These are phyloP conservation scores for Sporisorium scitamineum DNA, from an alignment of 1,284 basidiomycete species.

Conservation along the genomic window DNA sequence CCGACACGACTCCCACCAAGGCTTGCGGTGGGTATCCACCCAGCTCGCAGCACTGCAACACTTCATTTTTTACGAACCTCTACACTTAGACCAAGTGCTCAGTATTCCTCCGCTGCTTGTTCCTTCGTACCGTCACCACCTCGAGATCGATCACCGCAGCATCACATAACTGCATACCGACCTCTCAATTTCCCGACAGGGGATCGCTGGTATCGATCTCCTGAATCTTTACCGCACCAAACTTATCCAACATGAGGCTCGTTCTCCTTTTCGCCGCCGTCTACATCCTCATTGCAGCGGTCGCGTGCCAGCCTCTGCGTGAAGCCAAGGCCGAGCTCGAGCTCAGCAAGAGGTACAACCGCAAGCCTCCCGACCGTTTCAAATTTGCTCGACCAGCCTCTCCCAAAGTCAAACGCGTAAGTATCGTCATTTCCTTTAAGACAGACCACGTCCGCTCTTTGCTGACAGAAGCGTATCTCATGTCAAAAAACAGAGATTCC, in stretches of 20 bases:
- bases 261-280: slow-evolving; percentile 10
- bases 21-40: background rate
- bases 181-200: background rate
- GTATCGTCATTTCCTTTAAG: background rate
- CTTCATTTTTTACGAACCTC: background rate
- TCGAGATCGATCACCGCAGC: background rate
- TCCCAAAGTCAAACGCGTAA: slow-evolving; percentile 27
- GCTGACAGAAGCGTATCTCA: background rate
- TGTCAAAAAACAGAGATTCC: background rate
- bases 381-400: background rate
- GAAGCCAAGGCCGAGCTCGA: slow-evolving; percentile 23
- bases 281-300: slow-evolving; percentile 28
- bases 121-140: background rate
- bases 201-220: slow-evolving; percentile 2
- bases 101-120: background rate
- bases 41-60: background rate
- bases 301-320: slow-evolving; percentile 34
- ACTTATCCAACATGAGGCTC: slow-evolving; percentile 7
- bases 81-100: background rate
- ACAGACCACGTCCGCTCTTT: background rate
- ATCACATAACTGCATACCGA: background rate
- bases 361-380: background rate
- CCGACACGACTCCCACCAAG: too few species aligned
- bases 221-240: background rate
- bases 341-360: slow-evolving; percentile 18